Percentiles rank a stretch among this genome's conserved stretches.
phyloP scores from a whole-genome alignment of 345 rosid genomes.

The Mangifera indica region DNA sequence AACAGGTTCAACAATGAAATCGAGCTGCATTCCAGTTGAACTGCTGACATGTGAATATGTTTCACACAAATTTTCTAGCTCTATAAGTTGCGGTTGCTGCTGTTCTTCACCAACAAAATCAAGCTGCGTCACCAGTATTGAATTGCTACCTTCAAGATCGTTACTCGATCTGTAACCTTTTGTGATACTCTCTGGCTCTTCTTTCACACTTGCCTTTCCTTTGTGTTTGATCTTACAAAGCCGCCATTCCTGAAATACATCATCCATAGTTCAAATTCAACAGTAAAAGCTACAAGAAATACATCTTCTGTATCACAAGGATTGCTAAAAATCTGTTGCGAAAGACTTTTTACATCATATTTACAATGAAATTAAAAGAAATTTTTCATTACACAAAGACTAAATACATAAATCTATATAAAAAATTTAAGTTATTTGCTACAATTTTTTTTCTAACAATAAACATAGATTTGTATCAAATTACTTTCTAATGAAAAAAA shows the following conservation, averaged over 20 bases:
- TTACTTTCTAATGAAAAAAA: no score
- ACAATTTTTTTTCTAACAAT: no score
- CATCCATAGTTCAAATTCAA: not conserved
- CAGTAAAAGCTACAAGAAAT: no score
- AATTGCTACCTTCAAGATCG: not conserved
- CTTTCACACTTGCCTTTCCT: not conserved
- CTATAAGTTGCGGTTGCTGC: not conserved
- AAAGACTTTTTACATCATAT: no score
- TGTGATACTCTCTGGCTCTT: not conserved
- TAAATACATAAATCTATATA: no score
- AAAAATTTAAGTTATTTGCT: no score
- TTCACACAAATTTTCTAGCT: not conserved
- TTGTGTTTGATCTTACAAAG: not conserved
- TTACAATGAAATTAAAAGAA: no score
- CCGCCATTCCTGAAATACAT: slow-evolving; percentile 14
- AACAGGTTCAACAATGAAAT: not conserved
- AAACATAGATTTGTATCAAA: no score
- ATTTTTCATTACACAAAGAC: no score
- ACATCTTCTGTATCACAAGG: no score
- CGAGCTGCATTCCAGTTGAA: not conserved
- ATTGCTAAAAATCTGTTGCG: no score
- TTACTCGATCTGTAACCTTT: not conserved
- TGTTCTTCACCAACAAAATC: not conserved
- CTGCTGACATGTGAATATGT: not conserved
- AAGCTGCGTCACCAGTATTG: not conserved